A percentile compares a stretch with the other conserved stretches of the same genome.
Evolutionary conservation across 129 eudicot species (phyloP).

Genomic region (Centaurea solstitialis): DNA sequence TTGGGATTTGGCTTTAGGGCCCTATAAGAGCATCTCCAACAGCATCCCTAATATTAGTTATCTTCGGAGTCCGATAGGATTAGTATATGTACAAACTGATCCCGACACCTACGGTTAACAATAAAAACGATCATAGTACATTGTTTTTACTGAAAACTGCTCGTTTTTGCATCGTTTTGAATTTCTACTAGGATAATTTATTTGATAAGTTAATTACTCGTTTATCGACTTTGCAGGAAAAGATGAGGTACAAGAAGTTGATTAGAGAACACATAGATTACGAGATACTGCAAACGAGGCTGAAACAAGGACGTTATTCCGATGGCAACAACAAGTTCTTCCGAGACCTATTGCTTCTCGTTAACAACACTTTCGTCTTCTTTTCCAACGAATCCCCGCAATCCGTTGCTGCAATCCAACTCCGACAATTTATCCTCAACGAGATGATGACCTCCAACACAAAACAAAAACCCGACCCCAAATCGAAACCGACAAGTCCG

Average conservation of each 20-base stretch:
- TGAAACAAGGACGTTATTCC: conserved; percentile 58
- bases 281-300: conserved; percentile 48
- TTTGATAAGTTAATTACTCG: no score
- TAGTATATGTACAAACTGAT: no score
- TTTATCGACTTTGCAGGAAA: conserved; percentile 42
- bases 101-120: no score
- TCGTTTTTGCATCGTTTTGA: neutral
- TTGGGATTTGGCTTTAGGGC: no score
- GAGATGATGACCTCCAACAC: conserved; percentile 36
- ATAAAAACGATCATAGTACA: no score
- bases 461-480: conserved; percentile 33
- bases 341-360: conserved; percentile 61
- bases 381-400: conserved; percentile 54
- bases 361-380: conserved; percentile 60
- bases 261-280: conserved; percentile 65
- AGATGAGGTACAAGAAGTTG: conserved; percentile 49
- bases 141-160: neutral
- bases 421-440: conserved; percentile 48
- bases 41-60: no score
- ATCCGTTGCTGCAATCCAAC: conserved; percentile 47
- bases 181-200: neutral
- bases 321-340: conserved; percentile 51
- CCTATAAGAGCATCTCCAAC: no score
- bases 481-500: conserved; percentile 22
- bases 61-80: no score